phyloP scores from a whole-genome alignment of 352 stramenopile species.

The Globisporangium alternatum region DNA sequence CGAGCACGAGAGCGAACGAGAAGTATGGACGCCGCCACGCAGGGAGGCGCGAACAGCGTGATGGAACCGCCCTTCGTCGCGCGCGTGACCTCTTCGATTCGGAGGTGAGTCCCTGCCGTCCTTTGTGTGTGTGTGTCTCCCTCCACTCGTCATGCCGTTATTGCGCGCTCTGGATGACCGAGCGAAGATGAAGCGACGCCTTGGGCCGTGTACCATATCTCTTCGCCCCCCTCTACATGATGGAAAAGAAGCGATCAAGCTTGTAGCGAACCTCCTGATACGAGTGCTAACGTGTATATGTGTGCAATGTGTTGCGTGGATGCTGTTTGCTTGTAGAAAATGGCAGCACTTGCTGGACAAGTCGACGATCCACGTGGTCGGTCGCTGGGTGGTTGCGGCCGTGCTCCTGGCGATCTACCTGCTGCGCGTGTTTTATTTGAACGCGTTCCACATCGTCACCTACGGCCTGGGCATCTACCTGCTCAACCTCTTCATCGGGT shows the following conservation, averaged over 20 bases:
- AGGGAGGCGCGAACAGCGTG: conserved; percentile 59
- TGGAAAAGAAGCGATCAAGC: neutral
- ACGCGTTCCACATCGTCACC: conserved; percentile 98
- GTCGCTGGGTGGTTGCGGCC: conserved; percentile 89
- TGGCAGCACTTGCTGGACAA: conserved; percentile 98
- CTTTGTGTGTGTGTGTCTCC: neutral
- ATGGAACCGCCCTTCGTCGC: conserved; percentile 80
- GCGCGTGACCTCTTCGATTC: conserved; percentile 73
- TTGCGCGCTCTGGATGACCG: neutral
- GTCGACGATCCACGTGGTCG: conserved; percentile 95
- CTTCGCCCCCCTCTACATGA: neutral
- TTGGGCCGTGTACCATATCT: neutral
- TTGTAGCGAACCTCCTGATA: neutral
- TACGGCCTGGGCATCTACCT: conserved; percentile 99
- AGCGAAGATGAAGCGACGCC: neutral
- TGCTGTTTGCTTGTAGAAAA: conserved; percentile 49
- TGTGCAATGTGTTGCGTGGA: neutral
- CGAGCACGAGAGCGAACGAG: neutral
- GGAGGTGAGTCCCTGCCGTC: conserved; percentile 38
- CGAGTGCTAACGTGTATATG: neutral
- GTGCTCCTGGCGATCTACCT: conserved; percentile 91
- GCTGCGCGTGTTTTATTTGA: conserved; percentile 89
- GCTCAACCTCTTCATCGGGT: conserved; percentile 99
- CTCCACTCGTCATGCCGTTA: neutral
- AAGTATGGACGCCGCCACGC: conserved; percentile 23